Evolutionary conservation across 768 basidiomycete genomes (phyloP).

Genomic region (Daedaleopsis sinensis): DNA sequence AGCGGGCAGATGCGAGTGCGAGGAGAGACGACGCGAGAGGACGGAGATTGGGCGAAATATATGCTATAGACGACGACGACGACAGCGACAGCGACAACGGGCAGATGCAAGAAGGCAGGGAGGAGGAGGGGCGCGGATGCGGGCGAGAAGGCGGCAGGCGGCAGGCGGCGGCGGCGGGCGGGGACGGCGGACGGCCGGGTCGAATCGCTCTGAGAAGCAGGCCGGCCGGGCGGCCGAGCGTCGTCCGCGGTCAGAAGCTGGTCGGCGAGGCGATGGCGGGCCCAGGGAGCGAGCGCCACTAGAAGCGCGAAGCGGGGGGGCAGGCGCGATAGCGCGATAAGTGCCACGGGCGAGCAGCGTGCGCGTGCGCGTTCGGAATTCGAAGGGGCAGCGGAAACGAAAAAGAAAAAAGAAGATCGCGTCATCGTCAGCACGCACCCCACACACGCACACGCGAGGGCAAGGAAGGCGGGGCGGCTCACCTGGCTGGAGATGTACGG

Average conservation of each 20-base stretch:
- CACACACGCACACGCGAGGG: neutral
- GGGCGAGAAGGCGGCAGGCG: neutral
- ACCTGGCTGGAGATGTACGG: constrained; percentile 40
- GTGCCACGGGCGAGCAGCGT: no score
- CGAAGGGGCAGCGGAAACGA: neutral
- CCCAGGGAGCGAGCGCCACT: constrained; percentile 42
- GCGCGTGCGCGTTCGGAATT: no score
- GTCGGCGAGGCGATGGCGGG: constrained; percentile 34
- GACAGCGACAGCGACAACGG: no score
- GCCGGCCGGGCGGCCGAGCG: neutral
- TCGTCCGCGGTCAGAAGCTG: constrained; percentile 7
- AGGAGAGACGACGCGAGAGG: neutral
- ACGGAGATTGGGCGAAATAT: no score
- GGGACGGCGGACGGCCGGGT: neutral
- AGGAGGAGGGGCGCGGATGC: neutral
- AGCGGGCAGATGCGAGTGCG: neutral
- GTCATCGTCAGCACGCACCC: constrained; percentile 9
- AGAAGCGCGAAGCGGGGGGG: neutral
- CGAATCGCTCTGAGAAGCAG: constrained; percentile 1
- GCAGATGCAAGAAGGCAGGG: neutral
- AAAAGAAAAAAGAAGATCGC: constrained; percentile 1
- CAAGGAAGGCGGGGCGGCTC: constrained; percentile 9
- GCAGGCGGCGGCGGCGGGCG: neutral
- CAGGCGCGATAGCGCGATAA: neutral
- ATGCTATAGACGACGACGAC: no score